Evolutionary conservation across 2,329 filamentous ascomycete species (phyloP).

Genomic region (Delphinella strobiligena): DNA sequence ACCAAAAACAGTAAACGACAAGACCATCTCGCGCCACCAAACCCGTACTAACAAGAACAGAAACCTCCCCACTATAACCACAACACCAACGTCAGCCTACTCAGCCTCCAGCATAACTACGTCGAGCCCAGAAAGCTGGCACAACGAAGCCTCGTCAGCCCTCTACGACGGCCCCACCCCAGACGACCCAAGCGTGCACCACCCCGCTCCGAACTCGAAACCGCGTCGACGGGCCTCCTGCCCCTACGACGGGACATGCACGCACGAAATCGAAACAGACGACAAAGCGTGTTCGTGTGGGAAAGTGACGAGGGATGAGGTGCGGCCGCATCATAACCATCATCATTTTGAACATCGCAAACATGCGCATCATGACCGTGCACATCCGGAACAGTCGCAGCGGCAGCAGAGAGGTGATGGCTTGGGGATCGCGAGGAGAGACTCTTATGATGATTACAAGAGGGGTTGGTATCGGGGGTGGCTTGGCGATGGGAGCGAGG

Average conservation of each 20-base stretch:
- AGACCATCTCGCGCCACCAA: too few relatives aligned
- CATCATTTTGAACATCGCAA: neutral
- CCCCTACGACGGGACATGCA: neutral
- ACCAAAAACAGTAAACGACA: neutral
- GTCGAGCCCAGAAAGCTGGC: neutral
- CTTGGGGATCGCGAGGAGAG: too few relatives aligned
- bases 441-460: neutral
- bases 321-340: neutral
- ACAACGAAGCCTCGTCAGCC: neutral
- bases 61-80: neutral
- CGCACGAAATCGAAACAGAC: neutral
- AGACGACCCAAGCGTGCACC: neutral
- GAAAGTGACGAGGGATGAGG: neutral
- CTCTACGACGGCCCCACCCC: neutral
- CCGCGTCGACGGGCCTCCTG: neutral
- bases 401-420: too few relatives aligned
- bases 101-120: neutral
- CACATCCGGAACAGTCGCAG: too few relatives aligned
- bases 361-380: too few relatives aligned
- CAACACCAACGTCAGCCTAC: neutral
- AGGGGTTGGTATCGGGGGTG: neutral
- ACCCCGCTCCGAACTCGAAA: neutral
- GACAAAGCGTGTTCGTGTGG: neutral
- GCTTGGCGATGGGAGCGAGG: neutral
- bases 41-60: neutral